Percentiles rank a stretch among this genome's conserved stretches.
phyloP scores from a whole-genome alignment of 1,284 basidiomycete species.

The Cutaneotrichosporon sp. region DNA sequence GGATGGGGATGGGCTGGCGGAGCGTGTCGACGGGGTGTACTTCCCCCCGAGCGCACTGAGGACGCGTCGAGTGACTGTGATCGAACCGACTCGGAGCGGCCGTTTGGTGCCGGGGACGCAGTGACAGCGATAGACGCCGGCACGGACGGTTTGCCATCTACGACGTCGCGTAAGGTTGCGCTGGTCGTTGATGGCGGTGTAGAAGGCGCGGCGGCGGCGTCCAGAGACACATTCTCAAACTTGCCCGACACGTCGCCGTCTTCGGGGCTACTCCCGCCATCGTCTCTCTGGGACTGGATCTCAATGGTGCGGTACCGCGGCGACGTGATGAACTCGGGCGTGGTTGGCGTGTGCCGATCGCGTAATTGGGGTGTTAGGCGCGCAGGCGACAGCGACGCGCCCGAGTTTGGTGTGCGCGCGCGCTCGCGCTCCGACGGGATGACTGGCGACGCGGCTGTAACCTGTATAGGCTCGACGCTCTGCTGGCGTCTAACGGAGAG shows the following conservation, averaged over 20 bases:
- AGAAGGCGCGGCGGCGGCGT: neutral
- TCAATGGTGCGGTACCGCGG: constrained; percentile 8
- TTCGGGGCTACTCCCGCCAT: constrained; percentile 8
- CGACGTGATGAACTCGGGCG: neutral
- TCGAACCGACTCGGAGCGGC: neutral
- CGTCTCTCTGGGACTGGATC: neutral
- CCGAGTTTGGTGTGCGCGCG: neutral
- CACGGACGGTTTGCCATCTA: neutral
- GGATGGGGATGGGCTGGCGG: constrained; percentile 44
- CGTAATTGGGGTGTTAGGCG: too few relatives aligned
- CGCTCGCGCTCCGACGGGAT: neutral
- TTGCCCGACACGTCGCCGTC: constrained; percentile 23
- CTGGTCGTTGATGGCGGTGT: neutral
- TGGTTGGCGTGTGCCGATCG: neutral
- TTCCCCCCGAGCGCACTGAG: constrained; percentile 8
- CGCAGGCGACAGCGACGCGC: too few relatives aligned
- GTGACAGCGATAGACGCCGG: neutral
- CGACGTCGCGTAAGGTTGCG: neutral
- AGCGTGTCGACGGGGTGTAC: constrained; percentile 29
- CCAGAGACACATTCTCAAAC: constrained; percentile 38
- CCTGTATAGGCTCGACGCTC: neutral
- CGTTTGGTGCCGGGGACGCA: constrained; percentile 9
- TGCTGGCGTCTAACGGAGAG: constrained; percentile 1
- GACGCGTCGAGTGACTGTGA: neutral
- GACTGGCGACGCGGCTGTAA: neutral